Conservation (phyloP, 805 yeast species). For the Teunomyces atbi region DNA sequence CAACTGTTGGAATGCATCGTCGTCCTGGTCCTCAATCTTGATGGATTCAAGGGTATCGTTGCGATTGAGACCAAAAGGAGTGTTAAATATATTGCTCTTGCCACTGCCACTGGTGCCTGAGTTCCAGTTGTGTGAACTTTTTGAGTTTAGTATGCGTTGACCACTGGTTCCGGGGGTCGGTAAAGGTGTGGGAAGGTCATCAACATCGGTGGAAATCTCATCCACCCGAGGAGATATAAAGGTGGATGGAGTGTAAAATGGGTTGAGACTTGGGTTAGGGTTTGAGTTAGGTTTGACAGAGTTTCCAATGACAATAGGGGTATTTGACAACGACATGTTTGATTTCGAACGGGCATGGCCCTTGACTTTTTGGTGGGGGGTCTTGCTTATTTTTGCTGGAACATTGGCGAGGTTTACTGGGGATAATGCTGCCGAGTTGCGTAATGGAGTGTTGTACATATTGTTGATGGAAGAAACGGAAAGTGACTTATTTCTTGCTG, state of each 20-base stretch:
- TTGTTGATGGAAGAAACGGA: conserved; percentile 28
- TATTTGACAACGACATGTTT: conserved; percentile 28
- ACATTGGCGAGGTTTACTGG: conserved; percentile 20
- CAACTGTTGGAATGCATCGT: conserved; percentile 43
- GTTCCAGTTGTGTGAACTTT: not conserved
- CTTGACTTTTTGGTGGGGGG: conserved; percentile 31
- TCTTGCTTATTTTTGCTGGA: conserved; percentile 31
- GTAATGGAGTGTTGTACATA: conserved; percentile 35
- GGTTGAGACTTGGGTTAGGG: conserved; percentile 26
- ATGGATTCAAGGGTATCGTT: conserved; percentile 32
- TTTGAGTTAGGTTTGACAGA: conserved; percentile 7
- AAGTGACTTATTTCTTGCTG: conserved; percentile 32
- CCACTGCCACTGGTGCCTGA: conserved; percentile 1
- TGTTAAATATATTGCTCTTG: not conserved
- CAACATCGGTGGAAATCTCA: conserved; percentile 17
- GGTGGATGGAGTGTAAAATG: conserved; percentile 48
- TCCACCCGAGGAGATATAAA: conserved; percentile 43
- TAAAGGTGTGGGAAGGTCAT: conserved; percentile 22
- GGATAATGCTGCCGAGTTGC: conserved; percentile 18
- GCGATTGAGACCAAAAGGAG: conserved; percentile 17
- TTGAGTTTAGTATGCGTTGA: not conserved
- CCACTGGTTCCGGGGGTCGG: conserved; percentile 16
- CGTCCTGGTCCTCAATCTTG: conserved; percentile 38
- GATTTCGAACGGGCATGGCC: conserved; percentile 43
- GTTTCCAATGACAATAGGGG: conserved; percentile 10